Base-by-base conservation (phyloP, 1,284 basidiomycete species). In the Sporisorium reilianum region DNA sequence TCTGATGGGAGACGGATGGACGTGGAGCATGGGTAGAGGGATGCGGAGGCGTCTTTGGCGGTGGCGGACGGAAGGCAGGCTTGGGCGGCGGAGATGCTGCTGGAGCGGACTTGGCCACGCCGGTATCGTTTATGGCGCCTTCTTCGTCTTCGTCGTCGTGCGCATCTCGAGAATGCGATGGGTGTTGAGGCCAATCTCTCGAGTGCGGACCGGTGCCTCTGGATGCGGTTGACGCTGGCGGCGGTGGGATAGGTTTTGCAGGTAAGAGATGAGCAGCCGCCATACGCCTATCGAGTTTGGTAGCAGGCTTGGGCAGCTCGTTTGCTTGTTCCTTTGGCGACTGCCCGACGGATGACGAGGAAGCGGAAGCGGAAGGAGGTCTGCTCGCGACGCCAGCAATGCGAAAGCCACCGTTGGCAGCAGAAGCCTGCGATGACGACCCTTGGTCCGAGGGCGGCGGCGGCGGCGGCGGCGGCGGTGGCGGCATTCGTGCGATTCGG, bases 91-190 rank as follows among this genome's bases (percentile, higher is more conserved):
- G 16, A 38, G 63, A 34, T 3, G 10, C 14, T 26, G 41, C 41
- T 16, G n/a, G n/a, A n/a, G 12, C 34, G 12, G 22, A 22, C 18
- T 18, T 18, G 23, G 54, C 25, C 4, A 50, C 28, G 18, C 30
- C 22, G 20, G 14, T 34, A 16, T 73, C 70, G 30, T 60, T 50
- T 11, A 75, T 69, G 2, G 72, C 72, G n/a, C 72, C 72, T 51
- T 75, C 72, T n/a, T 75, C 72, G 8, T 68, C 65, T 16, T 75
- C 71, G 40, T 74, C 72, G 26, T 65, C 63, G 16, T 64, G 49
- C 9, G 36, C 23, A 22, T 18, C 12, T 28, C 41, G n/a, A 20
- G 53, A 55, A 38, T 23, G 32, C 8, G 46, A 11, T 36, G 41
- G 28, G 3, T 46, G 46, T 30, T 42, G 53, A 16, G 53, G 23